Evolutionary conservation across 1,284 basidiomycete species (phyloP).

Genomic region (Trichosporon sp.): DNA sequence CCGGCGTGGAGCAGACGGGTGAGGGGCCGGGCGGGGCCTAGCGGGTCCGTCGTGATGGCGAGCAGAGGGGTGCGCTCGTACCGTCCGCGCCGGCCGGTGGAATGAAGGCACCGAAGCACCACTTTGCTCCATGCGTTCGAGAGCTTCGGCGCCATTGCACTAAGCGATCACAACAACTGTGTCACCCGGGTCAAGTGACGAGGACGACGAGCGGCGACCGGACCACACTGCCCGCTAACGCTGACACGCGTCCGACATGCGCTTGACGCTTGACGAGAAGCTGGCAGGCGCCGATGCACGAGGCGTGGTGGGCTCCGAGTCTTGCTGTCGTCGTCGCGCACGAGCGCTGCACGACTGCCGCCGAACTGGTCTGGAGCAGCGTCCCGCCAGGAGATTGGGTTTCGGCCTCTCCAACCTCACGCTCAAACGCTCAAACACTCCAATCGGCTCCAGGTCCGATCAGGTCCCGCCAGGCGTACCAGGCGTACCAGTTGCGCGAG

Average conservation of each 20-base stretch:
- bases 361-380: background rate
- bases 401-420: background rate
- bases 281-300: background rate
- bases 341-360: background rate
- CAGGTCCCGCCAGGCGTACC: background rate
- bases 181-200: background rate
- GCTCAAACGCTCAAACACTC: background rate
- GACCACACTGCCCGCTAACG: background rate
- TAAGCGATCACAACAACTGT: background rate
- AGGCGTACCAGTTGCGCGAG: background rate
- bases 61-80: background rate
- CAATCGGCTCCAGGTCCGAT: background rate
- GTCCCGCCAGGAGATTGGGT: conserved; percentile 1
- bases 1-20: background rate
- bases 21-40: background rate
- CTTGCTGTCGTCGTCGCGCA: background rate
- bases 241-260: background rate
- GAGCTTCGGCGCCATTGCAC: background rate
- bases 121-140: background rate
- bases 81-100: background rate
- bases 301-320: background rate
- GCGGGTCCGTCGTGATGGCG: background rate
- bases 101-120: background rate
- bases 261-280: background rate
- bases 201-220: background rate